Evolutionary conservation across 2,329 filamentous ascomycete species (phyloP).

Genomic region (Diaporthe ilicicola): DNA sequence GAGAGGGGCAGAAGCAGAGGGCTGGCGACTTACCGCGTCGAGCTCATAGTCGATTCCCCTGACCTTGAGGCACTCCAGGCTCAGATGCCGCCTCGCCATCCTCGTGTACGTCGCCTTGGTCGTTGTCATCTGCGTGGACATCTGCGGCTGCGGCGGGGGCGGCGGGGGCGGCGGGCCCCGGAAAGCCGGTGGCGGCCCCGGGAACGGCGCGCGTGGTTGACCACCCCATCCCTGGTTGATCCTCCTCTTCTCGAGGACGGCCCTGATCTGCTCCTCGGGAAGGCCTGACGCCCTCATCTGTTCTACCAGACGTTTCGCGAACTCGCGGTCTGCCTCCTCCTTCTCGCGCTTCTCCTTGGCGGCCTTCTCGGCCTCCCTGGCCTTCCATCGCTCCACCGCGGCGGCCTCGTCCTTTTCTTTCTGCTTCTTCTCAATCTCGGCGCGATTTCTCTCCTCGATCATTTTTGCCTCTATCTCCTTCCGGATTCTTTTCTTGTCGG

Average conservation of each 20-base stretch:
- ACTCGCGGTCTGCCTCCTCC: slow-evolving; percentile 61
- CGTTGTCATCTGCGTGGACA: slow-evolving; percentile 3
- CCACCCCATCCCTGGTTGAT: slow-evolving; percentile 45
- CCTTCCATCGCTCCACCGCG: slow-evolving; percentile 61
- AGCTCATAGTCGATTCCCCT: slow-evolving; percentile 66
- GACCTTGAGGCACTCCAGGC: slow-evolving; percentile 66
- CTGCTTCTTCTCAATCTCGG: slow-evolving; percentile 53
- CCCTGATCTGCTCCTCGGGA: slow-evolving; percentile 65
- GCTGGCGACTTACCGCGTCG: slow-evolving; percentile 58
- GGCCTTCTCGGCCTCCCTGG: slow-evolving; percentile 55
- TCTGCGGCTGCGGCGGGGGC: background rate
- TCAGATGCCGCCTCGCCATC: slow-evolving; percentile 69
- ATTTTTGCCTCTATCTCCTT: slow-evolving; percentile 60
- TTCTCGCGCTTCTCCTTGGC: slow-evolving; percentile 57
- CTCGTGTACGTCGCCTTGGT: slow-evolving; percentile 64
- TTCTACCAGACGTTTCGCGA: slow-evolving; percentile 63
- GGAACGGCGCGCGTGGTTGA: slow-evolving; percentile 28
- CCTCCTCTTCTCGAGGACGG: slow-evolving; percentile 66
- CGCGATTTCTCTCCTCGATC: slow-evolving; percentile 55
- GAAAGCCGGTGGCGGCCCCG: background rate
- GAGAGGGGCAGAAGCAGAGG: background rate
- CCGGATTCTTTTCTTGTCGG: slow-evolving; percentile 60
- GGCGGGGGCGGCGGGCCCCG: slow-evolving; percentile 6
- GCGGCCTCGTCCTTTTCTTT: slow-evolving; percentile 58
- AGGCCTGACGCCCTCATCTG: slow-evolving; percentile 67